phyloP scores from a whole-genome alignment of 148 eudicot genomes.

The Camellia lanceoleosa region DNA sequence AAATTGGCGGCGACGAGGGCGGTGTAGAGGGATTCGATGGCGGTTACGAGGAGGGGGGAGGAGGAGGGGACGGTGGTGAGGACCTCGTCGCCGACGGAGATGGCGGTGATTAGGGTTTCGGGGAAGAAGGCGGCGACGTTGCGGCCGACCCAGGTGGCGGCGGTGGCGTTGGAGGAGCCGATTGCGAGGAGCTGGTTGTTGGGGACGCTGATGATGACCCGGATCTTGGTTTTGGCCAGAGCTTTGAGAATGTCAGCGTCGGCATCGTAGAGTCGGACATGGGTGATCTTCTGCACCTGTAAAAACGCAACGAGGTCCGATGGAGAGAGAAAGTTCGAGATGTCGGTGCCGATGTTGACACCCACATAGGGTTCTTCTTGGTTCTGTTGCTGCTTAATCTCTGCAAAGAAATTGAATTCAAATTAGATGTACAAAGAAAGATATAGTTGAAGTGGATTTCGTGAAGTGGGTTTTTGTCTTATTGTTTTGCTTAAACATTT shows the following conservation, averaged over 20 bases:
- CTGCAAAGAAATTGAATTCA: conserved; percentile 33
- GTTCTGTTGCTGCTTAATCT: conserved; percentile 39
- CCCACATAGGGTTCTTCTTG: conserved; percentile 68
- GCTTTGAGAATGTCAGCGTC: conserved; percentile 61
- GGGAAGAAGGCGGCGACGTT: conserved; percentile 72
- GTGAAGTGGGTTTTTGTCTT: background rate
- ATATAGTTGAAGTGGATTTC: too few relatives aligned
- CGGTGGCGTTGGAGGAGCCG: conserved; percentile 78
- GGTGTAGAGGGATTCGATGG: conserved; percentile 65
- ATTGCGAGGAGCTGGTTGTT: conserved; percentile 81
- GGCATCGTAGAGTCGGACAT: conserved; percentile 75
- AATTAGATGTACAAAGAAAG: background rate
- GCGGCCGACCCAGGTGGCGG: conserved; percentile 74
- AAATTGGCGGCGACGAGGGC: conserved; percentile 78
- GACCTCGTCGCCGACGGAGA: conserved; percentile 90
- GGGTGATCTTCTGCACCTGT: conserved; percentile 65
- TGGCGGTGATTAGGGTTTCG: conserved; percentile 62
- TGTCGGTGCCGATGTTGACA: conserved; percentile 76
- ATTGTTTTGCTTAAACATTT: too few relatives aligned
- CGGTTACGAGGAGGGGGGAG: conserved; percentile 74
- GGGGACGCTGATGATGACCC: conserved; percentile 77
- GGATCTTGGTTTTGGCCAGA: conserved; percentile 67
- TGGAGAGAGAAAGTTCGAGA: conserved; percentile 53
- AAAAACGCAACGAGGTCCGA: conserved; percentile 62
- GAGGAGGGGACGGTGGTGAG: conserved; percentile 62